A percentile compares a stretch with the other conserved stretches of the same genome.
phyloP scores from a whole-genome alignment of 805 yeast genomes.

The Grigorovia yakushimaensis region DNA sequence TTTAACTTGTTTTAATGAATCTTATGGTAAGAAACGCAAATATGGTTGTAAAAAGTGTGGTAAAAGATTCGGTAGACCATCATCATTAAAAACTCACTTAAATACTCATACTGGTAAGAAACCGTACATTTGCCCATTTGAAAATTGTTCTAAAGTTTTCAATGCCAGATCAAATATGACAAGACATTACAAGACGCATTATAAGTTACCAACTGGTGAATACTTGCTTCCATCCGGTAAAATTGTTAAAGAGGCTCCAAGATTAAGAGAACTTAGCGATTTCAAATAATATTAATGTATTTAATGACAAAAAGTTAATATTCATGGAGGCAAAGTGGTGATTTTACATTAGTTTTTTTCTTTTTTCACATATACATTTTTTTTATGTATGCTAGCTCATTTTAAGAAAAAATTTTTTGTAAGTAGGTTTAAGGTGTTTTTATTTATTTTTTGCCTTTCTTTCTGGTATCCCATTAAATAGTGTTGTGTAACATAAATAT shows the following conservation, averaged over 20 bases:
- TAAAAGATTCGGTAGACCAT: slow-evolving; percentile 77
- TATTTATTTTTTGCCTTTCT: too few species aligned
- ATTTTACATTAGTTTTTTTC: neutral
- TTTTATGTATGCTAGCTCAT: neutral
- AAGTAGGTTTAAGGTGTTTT: neutral
- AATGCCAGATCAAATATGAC: slow-evolving; percentile 26
- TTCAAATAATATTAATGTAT: too few species aligned
- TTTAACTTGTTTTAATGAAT: neutral
- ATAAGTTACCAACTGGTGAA: slow-evolving; percentile 12
- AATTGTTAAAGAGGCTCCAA: slow-evolving; percentile 9
- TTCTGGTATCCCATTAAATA: too few species aligned
- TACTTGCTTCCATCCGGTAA: slow-evolving; percentile 17
- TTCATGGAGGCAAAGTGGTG: neutral
- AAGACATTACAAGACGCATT: slow-evolving; percentile 24
- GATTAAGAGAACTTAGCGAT: slow-evolving; percentile 10
- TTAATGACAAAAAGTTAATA: neutral
- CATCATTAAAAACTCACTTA: slow-evolving; percentile 72
- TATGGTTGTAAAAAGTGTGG: slow-evolving; percentile 62
- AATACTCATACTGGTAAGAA: slow-evolving; percentile 83
- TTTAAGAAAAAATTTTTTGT: neutral
- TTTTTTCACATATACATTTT: neutral
- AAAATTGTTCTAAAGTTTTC: slow-evolving; percentile 59
- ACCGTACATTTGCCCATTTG: slow-evolving; percentile 63
- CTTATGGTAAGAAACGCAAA: slow-evolving; percentile 5
- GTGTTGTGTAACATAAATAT: neutral